These are phyloP conservation scores for Clavaria fumosa DNA, from an alignment of 768 basidiomycete genomes.

Conservation along the genomic window DNA sequence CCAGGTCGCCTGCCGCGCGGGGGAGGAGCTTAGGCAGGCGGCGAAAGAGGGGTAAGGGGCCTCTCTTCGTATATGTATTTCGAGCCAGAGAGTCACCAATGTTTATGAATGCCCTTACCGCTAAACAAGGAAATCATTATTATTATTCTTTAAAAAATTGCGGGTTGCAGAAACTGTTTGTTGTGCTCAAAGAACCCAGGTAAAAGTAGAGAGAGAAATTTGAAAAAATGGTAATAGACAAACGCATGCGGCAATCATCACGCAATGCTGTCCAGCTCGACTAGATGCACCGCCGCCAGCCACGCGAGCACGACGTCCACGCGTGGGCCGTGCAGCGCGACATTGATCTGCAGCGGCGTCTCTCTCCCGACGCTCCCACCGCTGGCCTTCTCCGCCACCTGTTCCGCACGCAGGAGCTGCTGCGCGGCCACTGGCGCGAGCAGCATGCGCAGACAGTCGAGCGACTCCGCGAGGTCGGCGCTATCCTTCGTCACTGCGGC, in stretches of 20 bases:
- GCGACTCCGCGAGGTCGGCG: slow-evolving; percentile 33
- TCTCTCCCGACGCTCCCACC: slow-evolving; percentile 28
- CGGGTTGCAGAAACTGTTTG: not conserved
- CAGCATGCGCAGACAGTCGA: slow-evolving; percentile 59
- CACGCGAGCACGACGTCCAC: slow-evolving; percentile 79
- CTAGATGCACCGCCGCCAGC: slow-evolving; percentile 68
- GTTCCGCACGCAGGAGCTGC: slow-evolving; percentile 43
- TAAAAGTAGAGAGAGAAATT: not conserved
- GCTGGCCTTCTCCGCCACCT: slow-evolving; percentile 33
- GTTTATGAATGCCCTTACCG: not conserved
- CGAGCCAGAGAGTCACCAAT: too few species aligned
- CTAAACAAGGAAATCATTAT: not conserved
- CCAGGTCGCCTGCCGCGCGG: slow-evolving; percentile 14
- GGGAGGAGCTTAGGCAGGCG: slow-evolving; percentile 10
- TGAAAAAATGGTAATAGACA: not conserved
- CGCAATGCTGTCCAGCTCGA: slow-evolving; percentile 39
- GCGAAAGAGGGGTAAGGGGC: not conserved
- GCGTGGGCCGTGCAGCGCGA: slow-evolving; percentile 72
- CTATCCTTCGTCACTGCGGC: slow-evolving; percentile 11
- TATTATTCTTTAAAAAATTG: too few species aligned
- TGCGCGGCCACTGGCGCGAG: slow-evolving; percentile 54
- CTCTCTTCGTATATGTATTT: not conserved
- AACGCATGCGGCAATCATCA: not conserved
- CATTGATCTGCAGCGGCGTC: slow-evolving; percentile 55
- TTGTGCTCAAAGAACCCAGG: not conserved